Evolutionary conservation across 306 rosid genomes (phyloP).

Genomic region (Rosa multiflora): DNA sequence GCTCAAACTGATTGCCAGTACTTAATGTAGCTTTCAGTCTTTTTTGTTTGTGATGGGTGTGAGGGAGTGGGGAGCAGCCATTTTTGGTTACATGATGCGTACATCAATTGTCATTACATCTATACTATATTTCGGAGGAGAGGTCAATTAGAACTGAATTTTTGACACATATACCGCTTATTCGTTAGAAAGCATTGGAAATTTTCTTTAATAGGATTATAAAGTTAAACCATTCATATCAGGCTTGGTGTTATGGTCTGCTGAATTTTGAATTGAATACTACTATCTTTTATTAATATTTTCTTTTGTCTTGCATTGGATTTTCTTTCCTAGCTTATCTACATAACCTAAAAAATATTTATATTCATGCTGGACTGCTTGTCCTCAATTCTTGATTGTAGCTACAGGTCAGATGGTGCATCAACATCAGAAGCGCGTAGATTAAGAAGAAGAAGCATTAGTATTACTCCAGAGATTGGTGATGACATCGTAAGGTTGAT

Average conservation of each 20-base stretch:
- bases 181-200: background rate
- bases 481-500: constrained; percentile 98
- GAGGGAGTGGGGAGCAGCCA: background rate
- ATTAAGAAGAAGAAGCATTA: constrained; percentile 95
- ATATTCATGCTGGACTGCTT: constrained; percentile 14
- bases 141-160: background rate
- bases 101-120: background rate
- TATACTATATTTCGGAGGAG: background rate
- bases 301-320: background rate
- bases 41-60: background rate
- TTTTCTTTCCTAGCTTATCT: background rate
- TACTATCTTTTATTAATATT: background rate
- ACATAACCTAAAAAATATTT: background rate
- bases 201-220: background rate
- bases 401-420: constrained; percentile 80
- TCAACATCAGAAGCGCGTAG: constrained; percentile 79
- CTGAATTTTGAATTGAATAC: constrained; percentile 6
- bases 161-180: background rate
- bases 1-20: background rate
- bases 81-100: background rate
- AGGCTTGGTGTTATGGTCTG: background rate
- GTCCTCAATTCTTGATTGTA: constrained; percentile 34
- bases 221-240: background rate
- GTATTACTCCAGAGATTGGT: constrained; percentile 97
- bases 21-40: background rate